Percentiles rank a stretch among this genome's conserved stretches.
phyloP scores from a whole-genome alignment of 176 grass and related monocot species.

The Lolium perenne region DNA sequence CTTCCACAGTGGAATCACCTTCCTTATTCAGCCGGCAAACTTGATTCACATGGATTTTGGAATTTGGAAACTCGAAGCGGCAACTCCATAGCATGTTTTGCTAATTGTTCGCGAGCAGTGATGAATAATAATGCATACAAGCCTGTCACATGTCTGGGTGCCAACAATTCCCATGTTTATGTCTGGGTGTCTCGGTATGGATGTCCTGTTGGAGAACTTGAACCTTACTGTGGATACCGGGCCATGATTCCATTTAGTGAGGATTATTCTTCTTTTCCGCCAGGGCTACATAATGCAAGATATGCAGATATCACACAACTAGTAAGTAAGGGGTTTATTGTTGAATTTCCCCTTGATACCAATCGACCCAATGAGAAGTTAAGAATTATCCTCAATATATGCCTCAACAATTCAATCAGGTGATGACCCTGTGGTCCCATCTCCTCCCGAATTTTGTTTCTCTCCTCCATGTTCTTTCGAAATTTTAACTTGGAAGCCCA shows the following conservation, averaged over 20 bases:
- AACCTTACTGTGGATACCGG: conserved; percentile 10
- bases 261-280: background rate
- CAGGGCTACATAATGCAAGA: background rate
- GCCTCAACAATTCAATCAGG: background rate
- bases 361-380: background rate
- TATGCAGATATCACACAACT: background rate
- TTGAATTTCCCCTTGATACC: background rate
- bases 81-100: background rate
- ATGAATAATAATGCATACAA: background rate
- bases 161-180: conserved; percentile 41
- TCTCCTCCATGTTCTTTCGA: background rate
- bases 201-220: background rate
- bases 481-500: no score
- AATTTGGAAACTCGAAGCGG: background rate
- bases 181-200: background rate
- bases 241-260: background rate
- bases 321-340: background rate
- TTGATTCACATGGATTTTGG: rapidly evolving
- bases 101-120: conserved; percentile 42
- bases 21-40: background rate
- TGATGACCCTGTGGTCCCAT: background rate
- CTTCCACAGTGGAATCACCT: background rate
- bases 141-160: conserved; percentile 29
- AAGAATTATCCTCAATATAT: background rate
- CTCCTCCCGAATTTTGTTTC: background rate